A percentile compares a stretch with the other conserved stretches of the same genome.
Evolutionary conservation across 2,329 filamentous ascomycete genomes (phyloP).

Genomic region (Fusarium drepaniforme): DNA sequence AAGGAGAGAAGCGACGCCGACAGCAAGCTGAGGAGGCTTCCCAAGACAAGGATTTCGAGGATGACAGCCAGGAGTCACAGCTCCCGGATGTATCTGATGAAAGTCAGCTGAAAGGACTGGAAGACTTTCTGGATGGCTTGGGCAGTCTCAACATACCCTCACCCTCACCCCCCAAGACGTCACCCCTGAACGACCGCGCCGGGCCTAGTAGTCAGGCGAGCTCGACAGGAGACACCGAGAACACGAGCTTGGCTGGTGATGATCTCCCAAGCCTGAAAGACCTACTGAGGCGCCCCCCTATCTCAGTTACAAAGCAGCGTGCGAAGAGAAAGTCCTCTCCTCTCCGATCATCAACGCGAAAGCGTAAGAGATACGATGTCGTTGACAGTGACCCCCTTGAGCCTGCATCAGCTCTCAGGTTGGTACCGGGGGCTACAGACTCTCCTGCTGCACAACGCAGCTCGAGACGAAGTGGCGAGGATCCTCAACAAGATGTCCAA

Average conservation of each 20-base stretch:
- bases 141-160: conserved; percentile 42
- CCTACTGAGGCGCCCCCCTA: conserved; percentile 42
- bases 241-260: conserved; percentile 52
- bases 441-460: conserved; percentile 41
- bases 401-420: conserved; percentile 35
- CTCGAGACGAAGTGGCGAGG: conserved; percentile 32
- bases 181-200: conserved; percentile 39
- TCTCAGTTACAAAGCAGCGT: conserved; percentile 17
- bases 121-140: conserved; percentile 29
- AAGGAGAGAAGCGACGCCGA: conserved; percentile 42
- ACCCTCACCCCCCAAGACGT: conserved; percentile 47
- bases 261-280: conserved; percentile 55
- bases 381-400: conserved; percentile 50
- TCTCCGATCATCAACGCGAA: conserved; percentile 44
- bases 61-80: conserved; percentile 61
- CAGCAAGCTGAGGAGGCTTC: conserved; percentile 60
- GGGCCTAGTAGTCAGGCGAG: conserved; percentile 51
- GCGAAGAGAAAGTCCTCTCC: conserved; percentile 42
- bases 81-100: conserved; percentile 50
- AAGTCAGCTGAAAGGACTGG: conserved; percentile 46
- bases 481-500: not conserved
- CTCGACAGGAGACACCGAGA: conserved; percentile 51
- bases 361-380: conserved; percentile 47
- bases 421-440: conserved; percentile 18
- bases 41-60: conserved; percentile 65